Evolutionary conservation across 371 early-diverging fungal genomes (phyloP).

Genomic region (Dinochytrium kinnereticum): DNA sequence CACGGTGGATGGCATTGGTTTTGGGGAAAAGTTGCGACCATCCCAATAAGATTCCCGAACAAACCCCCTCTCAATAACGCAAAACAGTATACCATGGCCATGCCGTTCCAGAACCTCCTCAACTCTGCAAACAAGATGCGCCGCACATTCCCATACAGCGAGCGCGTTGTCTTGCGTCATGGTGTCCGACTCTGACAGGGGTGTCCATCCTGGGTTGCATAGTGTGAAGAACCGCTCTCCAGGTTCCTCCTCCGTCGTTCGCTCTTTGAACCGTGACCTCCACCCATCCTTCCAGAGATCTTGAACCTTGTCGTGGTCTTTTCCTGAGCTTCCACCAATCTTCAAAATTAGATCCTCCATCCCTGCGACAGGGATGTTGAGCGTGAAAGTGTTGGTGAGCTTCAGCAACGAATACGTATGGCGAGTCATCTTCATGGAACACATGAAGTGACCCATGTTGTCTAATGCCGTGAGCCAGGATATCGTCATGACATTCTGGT

Average conservation of each 20-base stretch:
- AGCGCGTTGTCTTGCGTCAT: constrained; percentile 20
- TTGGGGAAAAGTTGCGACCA: constrained; percentile 33
- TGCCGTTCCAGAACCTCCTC: constrained; percentile 33
- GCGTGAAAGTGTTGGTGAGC: constrained; percentile 17
- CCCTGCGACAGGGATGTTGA: constrained; percentile 32
- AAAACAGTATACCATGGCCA: constrained; percentile 38
- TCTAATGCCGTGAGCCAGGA: constrained; percentile 45
- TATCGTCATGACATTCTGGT: constrained; percentile 45
- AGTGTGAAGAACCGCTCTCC: not conserved
- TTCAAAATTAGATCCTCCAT: constrained; percentile 24
- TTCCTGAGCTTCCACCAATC: constrained; percentile 36
- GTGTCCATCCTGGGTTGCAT: not conserved
- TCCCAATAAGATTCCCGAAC: constrained; percentile 34
- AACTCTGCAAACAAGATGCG: constrained; percentile 37
- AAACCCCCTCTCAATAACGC: constrained; percentile 27
- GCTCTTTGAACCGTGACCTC: not conserved
- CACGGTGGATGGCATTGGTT: not conserved
- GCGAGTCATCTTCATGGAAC: constrained; percentile 40
- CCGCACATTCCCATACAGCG: constrained; percentile 29
- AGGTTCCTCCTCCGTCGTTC: too few species aligned
- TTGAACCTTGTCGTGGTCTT: constrained; percentile 9
- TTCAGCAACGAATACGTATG: constrained; percentile 27
- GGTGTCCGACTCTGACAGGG: not conserved
- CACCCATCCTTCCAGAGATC: not conserved
- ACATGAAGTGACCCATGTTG: constrained; percentile 44